Conservation (phyloP, 768 basidiomycete species). For the Hortiboletus flavorubellus region DNA sequence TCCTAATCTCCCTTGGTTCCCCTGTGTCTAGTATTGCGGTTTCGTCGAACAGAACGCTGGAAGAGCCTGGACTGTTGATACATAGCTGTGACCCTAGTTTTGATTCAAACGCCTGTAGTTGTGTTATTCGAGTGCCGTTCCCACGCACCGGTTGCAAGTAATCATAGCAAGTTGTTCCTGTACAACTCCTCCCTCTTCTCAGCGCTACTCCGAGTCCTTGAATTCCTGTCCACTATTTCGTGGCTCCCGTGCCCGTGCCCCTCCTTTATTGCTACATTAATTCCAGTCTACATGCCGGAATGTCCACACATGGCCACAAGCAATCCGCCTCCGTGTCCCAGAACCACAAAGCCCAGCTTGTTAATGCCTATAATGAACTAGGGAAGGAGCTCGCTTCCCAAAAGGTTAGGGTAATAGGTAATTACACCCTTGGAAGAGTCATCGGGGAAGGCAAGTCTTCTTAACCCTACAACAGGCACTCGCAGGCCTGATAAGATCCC, state of each 20-base stretch:
- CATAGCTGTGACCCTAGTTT: conserved; percentile 15
- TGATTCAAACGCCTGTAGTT: conserved; percentile 16
- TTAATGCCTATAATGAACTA: conserved; percentile 94
- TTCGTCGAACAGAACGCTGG: conserved; percentile 13
- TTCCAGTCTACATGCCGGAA: conserved; percentile 32
- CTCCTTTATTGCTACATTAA: conserved; percentile 33
- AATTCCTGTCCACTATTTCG: conserved; percentile 20
- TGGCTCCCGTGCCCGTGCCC: conserved; percentile 34
- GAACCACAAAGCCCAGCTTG: conserved; percentile 86
- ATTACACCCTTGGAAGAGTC: conserved; percentile 89
- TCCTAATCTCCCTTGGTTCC: conserved; percentile 27
- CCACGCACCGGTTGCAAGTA: conserved; percentile 13
- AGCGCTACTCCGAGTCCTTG: conserved; percentile 15
- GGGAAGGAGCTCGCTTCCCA: conserved; percentile 92
- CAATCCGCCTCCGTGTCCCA: conserved; percentile 58
- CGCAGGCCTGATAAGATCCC: conserved; percentile 22
- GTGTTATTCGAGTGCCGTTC: conserved; percentile 22
- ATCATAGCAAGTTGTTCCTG: conserved; percentile 12
- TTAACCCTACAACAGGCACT: conserved; percentile 9
- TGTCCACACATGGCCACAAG: conserved; percentile 58
- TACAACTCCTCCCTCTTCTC: conserved; percentile 3
- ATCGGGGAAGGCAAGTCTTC: conserved; percentile 84
- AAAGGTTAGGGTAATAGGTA: conserved; percentile 88
- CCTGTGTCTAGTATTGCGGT: conserved; percentile 18
- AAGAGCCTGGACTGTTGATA: conserved; percentile 24